Conservation (phyloP, 164 flowering plant species). For the Euptelea pleiosperma region DNA sequence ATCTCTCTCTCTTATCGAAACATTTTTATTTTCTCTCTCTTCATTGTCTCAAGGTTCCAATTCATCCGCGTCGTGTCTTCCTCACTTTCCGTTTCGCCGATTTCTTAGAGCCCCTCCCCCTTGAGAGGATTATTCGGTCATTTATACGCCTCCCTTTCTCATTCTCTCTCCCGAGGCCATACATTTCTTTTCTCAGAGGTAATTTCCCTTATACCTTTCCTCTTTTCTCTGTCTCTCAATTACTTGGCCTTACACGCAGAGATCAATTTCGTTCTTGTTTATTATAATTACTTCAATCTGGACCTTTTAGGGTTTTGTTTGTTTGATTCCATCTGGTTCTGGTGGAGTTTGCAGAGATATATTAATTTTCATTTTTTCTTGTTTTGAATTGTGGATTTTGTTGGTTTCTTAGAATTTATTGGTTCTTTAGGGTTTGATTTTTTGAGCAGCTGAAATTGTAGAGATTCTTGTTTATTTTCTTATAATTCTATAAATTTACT, state of each 20-base stretch:
- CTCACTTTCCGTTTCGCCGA: constrained; percentile 3
- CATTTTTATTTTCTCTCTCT: too few species aligned
- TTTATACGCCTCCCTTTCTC: constrained; percentile 11
- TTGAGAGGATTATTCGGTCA: constrained; percentile 15
- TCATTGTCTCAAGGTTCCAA: too few species aligned
- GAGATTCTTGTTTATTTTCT: too few species aligned
- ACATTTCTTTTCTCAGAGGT: constrained; percentile 7
- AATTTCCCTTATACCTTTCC: background rate
- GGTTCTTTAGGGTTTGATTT: too few species aligned
- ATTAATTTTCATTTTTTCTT: background rate
- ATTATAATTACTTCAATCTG: background rate
- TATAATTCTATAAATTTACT: too few species aligned
- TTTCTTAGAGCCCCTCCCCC: background rate
- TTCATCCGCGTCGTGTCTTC: constrained; percentile 6
- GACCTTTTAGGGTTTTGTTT: background rate
- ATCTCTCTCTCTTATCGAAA: background rate
- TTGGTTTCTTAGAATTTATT: too few species aligned
- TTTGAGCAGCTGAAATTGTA: too few species aligned
- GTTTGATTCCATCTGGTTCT: background rate
- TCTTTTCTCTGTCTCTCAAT: background rate
- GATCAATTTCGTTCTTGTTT: background rate
- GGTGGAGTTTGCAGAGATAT: background rate
- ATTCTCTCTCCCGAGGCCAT: background rate
- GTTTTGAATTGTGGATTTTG: background rate
- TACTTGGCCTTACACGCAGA: background rate